A percentile compares a stretch with the other conserved stretches of the same genome.
phyloP scores from a whole-genome alignment of 768 basidiomycete species.

The Clitopilus passeckerianus region DNA sequence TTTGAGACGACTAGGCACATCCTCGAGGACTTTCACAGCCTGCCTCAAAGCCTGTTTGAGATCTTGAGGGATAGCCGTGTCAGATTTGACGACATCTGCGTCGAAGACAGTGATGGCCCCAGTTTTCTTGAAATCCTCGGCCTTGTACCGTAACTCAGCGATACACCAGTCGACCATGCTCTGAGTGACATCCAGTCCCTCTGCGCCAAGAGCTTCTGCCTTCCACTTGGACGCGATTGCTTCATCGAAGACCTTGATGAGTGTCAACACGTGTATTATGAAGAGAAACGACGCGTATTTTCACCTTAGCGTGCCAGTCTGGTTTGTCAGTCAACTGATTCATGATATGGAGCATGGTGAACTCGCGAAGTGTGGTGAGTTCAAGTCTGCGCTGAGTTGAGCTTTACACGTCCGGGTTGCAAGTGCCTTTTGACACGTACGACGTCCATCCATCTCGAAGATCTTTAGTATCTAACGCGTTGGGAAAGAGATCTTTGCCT shows the following conservation, averaged over 20 bases:
- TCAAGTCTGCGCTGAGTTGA: slow-evolving; percentile 3
- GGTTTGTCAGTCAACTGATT: slow-evolving; percentile 13
- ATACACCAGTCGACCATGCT: slow-evolving; percentile 18
- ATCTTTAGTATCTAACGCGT: background rate
- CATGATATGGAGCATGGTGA: slow-evolving; percentile 13
- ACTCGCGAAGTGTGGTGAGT: slow-evolving; percentile 12
- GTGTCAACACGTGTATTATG: too few species aligned
- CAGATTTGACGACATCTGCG: slow-evolving; percentile 20
- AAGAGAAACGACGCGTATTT: background rate
- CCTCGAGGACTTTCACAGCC: slow-evolving; percentile 20
- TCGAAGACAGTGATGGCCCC: slow-evolving; percentile 13
- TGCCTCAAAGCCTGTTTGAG: slow-evolving; percentile 10
- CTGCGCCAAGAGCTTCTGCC: slow-evolving; percentile 5
- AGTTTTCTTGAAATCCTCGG: slow-evolving; percentile 7
- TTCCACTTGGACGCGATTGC: slow-evolving; percentile 11
- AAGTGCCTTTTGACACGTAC: background rate
- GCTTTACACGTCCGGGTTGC: background rate
- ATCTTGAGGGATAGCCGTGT: slow-evolving; percentile 16
- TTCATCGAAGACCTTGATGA: slow-evolving; percentile 10
- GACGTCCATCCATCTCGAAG: background rate
- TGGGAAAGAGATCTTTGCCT: background rate
- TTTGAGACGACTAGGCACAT: slow-evolving; percentile 21
- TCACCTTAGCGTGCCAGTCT: slow-evolving; percentile 11
- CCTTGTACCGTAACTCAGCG: slow-evolving; percentile 16
- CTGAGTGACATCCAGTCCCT: slow-evolving; percentile 7